A percentile compares a stretch with the other conserved stretches of the same genome.
Conservation (phyloP, 2,329 filamentous ascomycete species). For the Hypoxylon sp. region DNA sequence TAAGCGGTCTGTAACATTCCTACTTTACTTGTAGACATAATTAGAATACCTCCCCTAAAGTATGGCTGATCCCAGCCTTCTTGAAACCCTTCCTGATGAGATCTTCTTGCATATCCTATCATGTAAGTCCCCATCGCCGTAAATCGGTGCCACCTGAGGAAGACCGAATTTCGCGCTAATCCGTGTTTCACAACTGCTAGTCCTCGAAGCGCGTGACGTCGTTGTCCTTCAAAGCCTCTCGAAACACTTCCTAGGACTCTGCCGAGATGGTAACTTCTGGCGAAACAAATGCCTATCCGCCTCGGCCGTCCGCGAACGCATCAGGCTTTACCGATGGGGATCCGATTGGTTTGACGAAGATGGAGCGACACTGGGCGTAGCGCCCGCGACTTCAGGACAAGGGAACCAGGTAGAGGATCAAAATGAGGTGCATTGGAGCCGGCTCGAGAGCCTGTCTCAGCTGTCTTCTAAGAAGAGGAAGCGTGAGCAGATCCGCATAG, state of each 20-base stretch:
- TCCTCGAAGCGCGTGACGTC: constrained; percentile 74
- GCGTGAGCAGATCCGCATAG: constrained; percentile 67
- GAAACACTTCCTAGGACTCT: constrained; percentile 74
- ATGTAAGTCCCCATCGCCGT: constrained; percentile 62
- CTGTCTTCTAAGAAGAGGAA: constrained; percentile 50
- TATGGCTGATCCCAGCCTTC: constrained; percentile 47
- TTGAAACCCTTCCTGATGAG: constrained; percentile 74
- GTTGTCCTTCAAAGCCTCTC: constrained; percentile 79
- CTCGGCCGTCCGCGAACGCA: constrained; percentile 73
- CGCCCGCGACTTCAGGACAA: constrained; percentile 42
- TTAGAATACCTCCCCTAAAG: constrained; percentile 4
- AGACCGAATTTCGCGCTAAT: constrained; percentile 14
- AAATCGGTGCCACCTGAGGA: constrained; percentile 3
- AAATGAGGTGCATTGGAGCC: constrained; percentile 48
- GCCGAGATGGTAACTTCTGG: constrained; percentile 84
- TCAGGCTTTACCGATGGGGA: constrained; percentile 67
- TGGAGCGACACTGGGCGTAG: constrained; percentile 41
- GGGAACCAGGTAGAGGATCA: constrained; percentile 49
- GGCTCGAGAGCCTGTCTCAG: constrained; percentile 43
- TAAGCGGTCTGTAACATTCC: constrained; percentile 8
- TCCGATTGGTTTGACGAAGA: constrained; percentile 56
- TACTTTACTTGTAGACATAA: constrained; percentile 17
- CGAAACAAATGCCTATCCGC: constrained; percentile 79
- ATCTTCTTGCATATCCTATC: constrained; percentile 74
- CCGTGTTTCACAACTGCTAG: constrained; percentile 32